phyloP scores from a whole-genome alignment of 352 stramenopile species.

The Pelagophyceae sp. region DNA sequence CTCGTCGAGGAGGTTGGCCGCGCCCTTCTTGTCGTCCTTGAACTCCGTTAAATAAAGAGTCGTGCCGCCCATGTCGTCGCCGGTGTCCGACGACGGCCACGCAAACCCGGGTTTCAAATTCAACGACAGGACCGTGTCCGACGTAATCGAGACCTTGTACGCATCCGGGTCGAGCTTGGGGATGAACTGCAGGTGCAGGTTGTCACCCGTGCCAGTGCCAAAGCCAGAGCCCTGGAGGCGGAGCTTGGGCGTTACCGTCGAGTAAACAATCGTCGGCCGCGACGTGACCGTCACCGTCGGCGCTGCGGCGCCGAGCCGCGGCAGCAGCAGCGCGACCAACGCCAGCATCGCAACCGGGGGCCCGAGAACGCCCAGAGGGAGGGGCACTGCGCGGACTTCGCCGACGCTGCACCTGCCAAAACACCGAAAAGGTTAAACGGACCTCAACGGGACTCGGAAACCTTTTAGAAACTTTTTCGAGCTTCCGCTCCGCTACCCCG shows the following conservation, averaged over 20 bases:
- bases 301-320: not conserved
- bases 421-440: no score
- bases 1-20: not conserved
- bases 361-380: no score
- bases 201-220: not conserved
- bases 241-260: conserved; percentile 1
- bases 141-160: conserved; percentile 13
- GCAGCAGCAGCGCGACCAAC: not conserved
- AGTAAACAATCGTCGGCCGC: not conserved
- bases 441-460: no score
- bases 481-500: no score
- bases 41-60: not conserved
- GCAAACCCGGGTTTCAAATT: not conserved
- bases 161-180: not conserved
- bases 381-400: no score
- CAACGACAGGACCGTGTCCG: not conserved
- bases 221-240: conserved; percentile 7
- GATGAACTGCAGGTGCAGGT: conserved; percentile 1
- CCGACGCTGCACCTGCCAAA: no score
- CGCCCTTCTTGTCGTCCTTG: not conserved
- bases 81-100: not conserved
- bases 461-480: no score
- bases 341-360: no score
- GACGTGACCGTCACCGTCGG: not conserved
- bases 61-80: not conserved